Percentiles rank a stretch among this genome's conserved stretches.
Evolutionary conservation across 305 asterid species (phyloP).

Genomic region (Fraxinus floribunda): DNA sequence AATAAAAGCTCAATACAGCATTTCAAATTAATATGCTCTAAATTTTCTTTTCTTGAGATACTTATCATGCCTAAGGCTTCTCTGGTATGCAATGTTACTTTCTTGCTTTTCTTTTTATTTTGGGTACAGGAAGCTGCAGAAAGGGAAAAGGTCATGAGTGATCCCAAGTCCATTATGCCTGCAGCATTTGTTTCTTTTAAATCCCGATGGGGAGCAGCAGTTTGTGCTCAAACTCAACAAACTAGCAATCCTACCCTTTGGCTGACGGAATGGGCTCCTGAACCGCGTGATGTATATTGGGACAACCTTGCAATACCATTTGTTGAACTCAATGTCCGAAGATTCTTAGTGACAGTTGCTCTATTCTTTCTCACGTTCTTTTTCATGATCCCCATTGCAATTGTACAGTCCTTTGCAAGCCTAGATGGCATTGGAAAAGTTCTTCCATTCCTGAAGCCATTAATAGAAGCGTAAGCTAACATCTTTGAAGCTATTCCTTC

Average conservation of each 20-base stretch:
- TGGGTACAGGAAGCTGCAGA: constrained; percentile 70
- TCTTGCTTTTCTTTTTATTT: neutral
- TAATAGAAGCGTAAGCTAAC: constrained; percentile 63
- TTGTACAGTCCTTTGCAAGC: constrained; percentile 86
- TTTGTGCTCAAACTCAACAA: constrained; percentile 92
- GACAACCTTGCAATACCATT: constrained; percentile 85
- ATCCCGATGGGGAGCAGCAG: constrained; percentile 96
- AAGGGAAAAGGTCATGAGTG: constrained; percentile 70
- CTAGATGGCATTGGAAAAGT: constrained; percentile 77
- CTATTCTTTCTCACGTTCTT: constrained; percentile 85
- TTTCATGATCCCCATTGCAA: constrained; percentile 89
- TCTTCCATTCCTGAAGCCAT: constrained; percentile 68
- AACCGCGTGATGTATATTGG: constrained; percentile 93
- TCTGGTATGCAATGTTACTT: neutral
- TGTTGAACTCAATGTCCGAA: constrained; percentile 69
- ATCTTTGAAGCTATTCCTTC: constrained; percentile 1
- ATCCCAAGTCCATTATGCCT: constrained; percentile 74
- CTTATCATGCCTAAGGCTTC: neutral
- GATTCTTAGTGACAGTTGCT: constrained; percentile 64
- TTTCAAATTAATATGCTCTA: neutral
- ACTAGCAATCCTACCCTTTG: constrained; percentile 85
- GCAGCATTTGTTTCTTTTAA: constrained; percentile 93
- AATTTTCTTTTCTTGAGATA: neutral
- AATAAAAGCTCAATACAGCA: neutral
- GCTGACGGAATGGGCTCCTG: constrained; percentile 98